Conservation (phyloP, 352 stramenopile genomes). For the Plasmopara viticola region DNA sequence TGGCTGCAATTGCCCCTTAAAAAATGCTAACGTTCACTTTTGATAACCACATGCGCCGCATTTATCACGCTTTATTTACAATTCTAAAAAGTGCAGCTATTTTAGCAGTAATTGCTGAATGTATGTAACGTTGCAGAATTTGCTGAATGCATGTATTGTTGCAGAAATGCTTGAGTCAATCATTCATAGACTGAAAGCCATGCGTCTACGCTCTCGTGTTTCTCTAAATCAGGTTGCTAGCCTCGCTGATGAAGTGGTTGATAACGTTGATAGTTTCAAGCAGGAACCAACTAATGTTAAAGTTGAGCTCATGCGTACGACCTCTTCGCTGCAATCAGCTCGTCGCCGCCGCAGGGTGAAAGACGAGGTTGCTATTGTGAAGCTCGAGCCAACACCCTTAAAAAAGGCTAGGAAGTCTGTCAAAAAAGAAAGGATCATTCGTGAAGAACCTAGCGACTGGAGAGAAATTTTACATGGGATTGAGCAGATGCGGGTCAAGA, state of each 20-base stretch:
- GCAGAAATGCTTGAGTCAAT: background rate
- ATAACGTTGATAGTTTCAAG: background rate
- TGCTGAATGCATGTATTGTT: background rate
- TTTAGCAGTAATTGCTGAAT: background rate
- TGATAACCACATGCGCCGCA: no score
- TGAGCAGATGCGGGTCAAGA: slow-evolving; percentile 54
- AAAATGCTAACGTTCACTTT: no score
- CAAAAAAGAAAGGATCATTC: slow-evolving; percentile 21
- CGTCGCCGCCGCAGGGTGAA: slow-evolving; percentile 5
- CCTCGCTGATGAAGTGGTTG: slow-evolving; percentile 3
- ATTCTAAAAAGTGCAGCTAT: no score
- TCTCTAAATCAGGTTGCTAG: background rate
- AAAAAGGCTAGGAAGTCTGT: slow-evolving; percentile 18
- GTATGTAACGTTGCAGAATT: background rate
- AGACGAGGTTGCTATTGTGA: slow-evolving; percentile 9
- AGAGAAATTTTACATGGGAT: slow-evolving; percentile 54
- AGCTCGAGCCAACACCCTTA: slow-evolving; percentile 17
- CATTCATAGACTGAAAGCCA: slow-evolving; percentile 4
- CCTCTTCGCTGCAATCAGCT: background rate
- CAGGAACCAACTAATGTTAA: slow-evolving; percentile 1
- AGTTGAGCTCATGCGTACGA: slow-evolving; percentile 1
- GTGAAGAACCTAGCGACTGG: slow-evolving; percentile 41
- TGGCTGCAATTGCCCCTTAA: no score
- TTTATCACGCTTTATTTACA: no score
- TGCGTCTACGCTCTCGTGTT: slow-evolving; percentile 34